Base-by-base conservation (phyloP, 2,329 filamentous ascomycete species). In the Cladophialophora yegresii region DNA sequence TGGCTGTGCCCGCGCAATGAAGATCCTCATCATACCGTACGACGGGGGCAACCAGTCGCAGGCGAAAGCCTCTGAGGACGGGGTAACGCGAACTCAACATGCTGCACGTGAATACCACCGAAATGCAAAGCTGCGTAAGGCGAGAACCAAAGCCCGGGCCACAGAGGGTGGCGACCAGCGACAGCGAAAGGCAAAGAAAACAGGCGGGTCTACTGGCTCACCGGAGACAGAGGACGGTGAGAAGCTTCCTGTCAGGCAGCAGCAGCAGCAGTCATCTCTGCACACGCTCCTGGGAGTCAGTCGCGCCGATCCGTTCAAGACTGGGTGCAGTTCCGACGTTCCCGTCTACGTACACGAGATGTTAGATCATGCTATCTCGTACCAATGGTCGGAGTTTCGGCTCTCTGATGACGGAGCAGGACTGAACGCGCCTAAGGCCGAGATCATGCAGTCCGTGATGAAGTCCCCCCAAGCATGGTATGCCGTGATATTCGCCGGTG, bases 61-160 rank as follows among this genome's bases (percentile, higher is more conserved):
- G 28, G 51, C 51, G 10, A 54, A 23, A 5, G n/a, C 51, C 5
- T 54, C 51, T 32, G 51, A 54, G 16, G 22, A 28, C 26, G 51
- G 51, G 13, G 28, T 54, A 12, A 54, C 51, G 13, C 51, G 51
- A 9, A 33, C 51, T 6, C 51, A 54, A 33, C 51, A 54, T 54
- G 51, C 51, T n/a, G 51, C 51, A n/a, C 51, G 51, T 33, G 51
- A 54, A 33, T 54, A 54, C 9, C 51, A 54, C 28, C 51, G 51
- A 30, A 54, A 54, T 33, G 51, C 51, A 20, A 54, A 54, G 51
- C 28, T 54, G 28, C 51, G 51, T 23, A 54, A 16, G 12, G 51
- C 51, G 1, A 54, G 8, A 26, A 54, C n/a, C 51, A 54, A 54
- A 33, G 23, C 10, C 51, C 16, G 12, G 26, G 1, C 28, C 28